These are phyloP conservation scores for Amborella trichopoda DNA, from an alignment of 164 flowering plant species.

Conservation along the genomic window DNA sequence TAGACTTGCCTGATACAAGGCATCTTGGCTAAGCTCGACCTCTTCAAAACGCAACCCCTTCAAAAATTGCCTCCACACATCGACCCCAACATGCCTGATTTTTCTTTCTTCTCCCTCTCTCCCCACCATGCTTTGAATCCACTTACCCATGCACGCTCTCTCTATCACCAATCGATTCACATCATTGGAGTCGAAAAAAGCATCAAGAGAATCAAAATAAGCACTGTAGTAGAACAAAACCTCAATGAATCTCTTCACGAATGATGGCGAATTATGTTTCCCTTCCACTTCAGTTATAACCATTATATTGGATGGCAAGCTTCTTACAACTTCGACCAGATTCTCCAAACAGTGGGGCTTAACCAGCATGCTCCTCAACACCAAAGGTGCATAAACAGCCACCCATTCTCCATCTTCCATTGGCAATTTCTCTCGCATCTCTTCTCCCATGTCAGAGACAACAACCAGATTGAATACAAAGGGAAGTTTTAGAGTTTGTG, in stretches of 20 bases:
- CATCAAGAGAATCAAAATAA: no score
- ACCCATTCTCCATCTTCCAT: conserved; percentile 27
- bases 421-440: conserved; percentile 24
- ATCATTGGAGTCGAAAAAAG: no score
- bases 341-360: no score
- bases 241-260: no score
- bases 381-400: conserved; percentile 17
- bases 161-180: conserved; percentile 14
- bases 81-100: conserved; percentile 26
- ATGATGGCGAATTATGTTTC: conserved; percentile 33
- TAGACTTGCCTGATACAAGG: conserved; percentile 34
- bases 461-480: no score
- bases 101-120: conserved; percentile 43
- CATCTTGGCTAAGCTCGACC: conserved; percentile 35
- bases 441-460: no score
- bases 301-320: conserved; percentile 31
- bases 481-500: no score
- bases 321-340: conserved; percentile 29
- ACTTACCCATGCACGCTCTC: conserved; percentile 14
- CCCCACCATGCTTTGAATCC: conserved; percentile 35
- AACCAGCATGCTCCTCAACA: conserved; percentile 12
- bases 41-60: conserved; percentile 38
- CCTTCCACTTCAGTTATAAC: conserved; percentile 37
- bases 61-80: conserved; percentile 44
- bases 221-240: no score